Evolutionary conservation across 805 yeast species (phyloP), one percentile per base, ranked within the genome.

Genomic region (Schizosaccharomyces japonicus): DNA sequence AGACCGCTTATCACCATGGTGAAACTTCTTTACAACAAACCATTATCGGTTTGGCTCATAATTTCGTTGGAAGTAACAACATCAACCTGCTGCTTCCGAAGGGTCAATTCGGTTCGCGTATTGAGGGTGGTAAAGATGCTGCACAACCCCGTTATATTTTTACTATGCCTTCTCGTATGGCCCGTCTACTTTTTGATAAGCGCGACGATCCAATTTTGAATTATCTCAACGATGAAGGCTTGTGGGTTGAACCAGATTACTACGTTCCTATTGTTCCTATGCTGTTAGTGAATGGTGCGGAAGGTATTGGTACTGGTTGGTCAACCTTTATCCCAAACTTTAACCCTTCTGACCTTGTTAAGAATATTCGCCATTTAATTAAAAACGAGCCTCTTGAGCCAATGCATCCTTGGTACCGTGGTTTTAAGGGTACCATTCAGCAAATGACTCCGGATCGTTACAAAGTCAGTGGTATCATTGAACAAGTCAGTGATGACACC

Each of bases 271-370:
- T 90, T n/a, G 55, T 90, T 34, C 98, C 98, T 7, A 81, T 84
- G 82, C 59, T 90, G n/a, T 68, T 90, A 51, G 94, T 90, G 4
- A 90, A 90, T 58, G 98, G 98, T 50, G 71, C 87, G 6, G 98
- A 90, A 63, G 98, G 98, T 66, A 90, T 90, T 60, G 98, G 98
- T 52, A 85, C 98, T 44, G 98, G 98, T 54, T 90, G 96, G 95
- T 81, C 94, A 53, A 84, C 96, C 1, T 75, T 73, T 51, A 78
- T 90, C 52, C 98, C 98, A 1, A 75, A 81, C 36, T 87, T 72
- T 63, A 84, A 90, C 59, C 98, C 98, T 0, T 56, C 60, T 11
- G 96, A 87, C 58, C 67, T 90, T 51, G 83, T 83, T 25, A 65
- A 62, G 2, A 90, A 90, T 55, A 65, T 90, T 29, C 73, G 74